These are phyloP conservation scores for Pistacia vera DNA, from an alignment of 345 rosid species.

Conservation along the genomic window DNA sequence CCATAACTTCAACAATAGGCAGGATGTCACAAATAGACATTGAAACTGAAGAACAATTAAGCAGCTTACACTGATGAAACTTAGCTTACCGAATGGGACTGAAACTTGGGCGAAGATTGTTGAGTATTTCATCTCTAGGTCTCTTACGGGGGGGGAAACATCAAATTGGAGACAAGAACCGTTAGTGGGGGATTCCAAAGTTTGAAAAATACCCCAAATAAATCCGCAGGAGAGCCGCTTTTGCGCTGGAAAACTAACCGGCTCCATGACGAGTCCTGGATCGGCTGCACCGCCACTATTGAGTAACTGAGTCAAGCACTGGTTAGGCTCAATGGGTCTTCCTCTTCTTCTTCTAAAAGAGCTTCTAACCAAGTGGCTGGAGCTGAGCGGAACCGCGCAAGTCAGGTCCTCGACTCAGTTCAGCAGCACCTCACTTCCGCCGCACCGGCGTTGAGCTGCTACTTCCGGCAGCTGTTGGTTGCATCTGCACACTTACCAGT, in stretches of 20 bases:
- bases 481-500: constrained; percentile 47
- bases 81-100: constrained; percentile 45
- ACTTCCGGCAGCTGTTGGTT: constrained; percentile 50
- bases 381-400: constrained; percentile 69
- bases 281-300: constrained; percentile 23
- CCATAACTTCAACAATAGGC: too few species aligned
- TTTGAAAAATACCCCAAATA: constrained; percentile 54
- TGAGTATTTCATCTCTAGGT: constrained; percentile 39
- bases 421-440: constrained; percentile 40
- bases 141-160: constrained; percentile 51
- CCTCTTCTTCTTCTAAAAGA: constrained; percentile 71
- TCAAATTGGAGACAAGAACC: constrained; percentile 49
- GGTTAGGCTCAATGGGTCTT: constrained; percentile 67
- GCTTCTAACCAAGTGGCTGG: constrained; percentile 78
- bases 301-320: constrained; percentile 67
- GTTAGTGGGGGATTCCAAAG: constrained; percentile 48
- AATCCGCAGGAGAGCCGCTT: constrained; percentile 75
- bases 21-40: too few species aligned
- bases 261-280: constrained; percentile 36
- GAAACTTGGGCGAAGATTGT: constrained; percentile 34
- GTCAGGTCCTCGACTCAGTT: constrained; percentile 39
- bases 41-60: neutral
- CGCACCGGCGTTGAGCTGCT: constrained; percentile 41
- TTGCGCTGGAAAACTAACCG: constrained; percentile 57
- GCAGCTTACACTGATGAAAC: neutral